phyloP scores from a whole-genome alignment of 306 rosid species.

The Corylus americana region DNA sequence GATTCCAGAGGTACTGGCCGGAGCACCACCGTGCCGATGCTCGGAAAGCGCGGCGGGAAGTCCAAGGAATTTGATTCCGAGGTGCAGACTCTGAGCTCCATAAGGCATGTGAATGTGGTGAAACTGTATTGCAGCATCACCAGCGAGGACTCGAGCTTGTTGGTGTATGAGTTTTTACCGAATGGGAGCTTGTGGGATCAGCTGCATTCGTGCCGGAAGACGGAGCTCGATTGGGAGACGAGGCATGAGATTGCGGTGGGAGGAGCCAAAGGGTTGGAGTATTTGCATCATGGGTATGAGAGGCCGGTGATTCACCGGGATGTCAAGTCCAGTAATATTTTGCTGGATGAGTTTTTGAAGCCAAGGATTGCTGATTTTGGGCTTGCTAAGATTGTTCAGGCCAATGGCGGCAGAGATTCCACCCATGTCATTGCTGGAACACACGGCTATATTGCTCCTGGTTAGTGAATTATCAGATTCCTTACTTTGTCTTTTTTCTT shows the following conservation, averaged over 20 bases:
- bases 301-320: slow-evolving; percentile 85
- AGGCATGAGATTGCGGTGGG: slow-evolving; percentile 84
- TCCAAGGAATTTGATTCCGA: slow-evolving; percentile 78
- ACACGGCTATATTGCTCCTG: slow-evolving; percentile 94
- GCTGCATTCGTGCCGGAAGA: slow-evolving; percentile 61
- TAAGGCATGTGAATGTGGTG: slow-evolving; percentile 94
- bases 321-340: slow-evolving; percentile 87
- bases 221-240: slow-evolving; percentile 88
- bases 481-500: not conserved
- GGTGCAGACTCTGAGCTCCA: slow-evolving; percentile 76
- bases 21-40: slow-evolving; percentile 61
- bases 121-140: slow-evolving; percentile 89
- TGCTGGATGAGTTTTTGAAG: slow-evolving; percentile 82
- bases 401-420: slow-evolving; percentile 50
- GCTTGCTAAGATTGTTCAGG: slow-evolving; percentile 72
- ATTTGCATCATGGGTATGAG: slow-evolving; percentile 80
- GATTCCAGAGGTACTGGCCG: slow-evolving; percentile 23
- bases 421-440: slow-evolving; percentile 87
- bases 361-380: slow-evolving; percentile 96
- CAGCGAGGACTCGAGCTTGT: slow-evolving; percentile 78
- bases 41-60: slow-evolving; percentile 33
- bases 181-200: slow-evolving; percentile 92
- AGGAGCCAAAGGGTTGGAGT: slow-evolving; percentile 90
- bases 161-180: slow-evolving; percentile 86
- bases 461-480: slow-evolving; percentile 32